Base-by-base conservation (phyloP, 2,329 filamentous ascomycete species). In the Talaromyces verruculosus region DNA sequence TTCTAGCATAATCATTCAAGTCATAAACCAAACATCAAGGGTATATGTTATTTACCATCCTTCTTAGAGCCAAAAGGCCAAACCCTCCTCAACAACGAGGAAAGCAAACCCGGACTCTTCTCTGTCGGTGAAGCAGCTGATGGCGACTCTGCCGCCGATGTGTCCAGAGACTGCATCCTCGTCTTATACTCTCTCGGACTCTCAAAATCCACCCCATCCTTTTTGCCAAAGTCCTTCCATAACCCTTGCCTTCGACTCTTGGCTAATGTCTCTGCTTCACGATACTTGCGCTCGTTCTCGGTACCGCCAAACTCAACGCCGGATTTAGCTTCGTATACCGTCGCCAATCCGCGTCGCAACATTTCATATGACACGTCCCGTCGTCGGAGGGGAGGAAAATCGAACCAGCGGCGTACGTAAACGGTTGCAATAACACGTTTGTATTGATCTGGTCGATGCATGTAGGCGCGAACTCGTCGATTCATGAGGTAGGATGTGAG, bases 371-470 rank as follows among this genome's bases (percentile, higher is more conserved):
- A 93, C 5, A 99, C 91, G 76, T 99, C 93, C 66, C 85, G 86
- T 70, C 88, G 88, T 67, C 91, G 83, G 53, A 79, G 75, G 4
- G 77, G 77, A 6, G 76, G 77, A 47, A 79, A 77, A 59, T 79
- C 77, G 45, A 77, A 70, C 41, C 71, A 74, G 65, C 84, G 85
- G 58, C 92, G 86, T 37, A 94, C 87, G 72, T 87, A 91, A 0
- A 94, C 94, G 0, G 91, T 95, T 17, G 90, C 93, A 1, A 99
- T 92, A 5, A 96, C 88, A 55, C 95, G 89, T 69, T 93, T 90
- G 77, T 98, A 99, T 75, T 98, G 95, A 76, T 99, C 96, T 63
- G 89, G 87, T 67, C 88, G 89, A 79, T 93, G 92, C 61, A 97
- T 85, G 72, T 91, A 88, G n/a, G 88, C 91, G 65, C 94, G 88